These are phyloP conservation scores for Scleromitrula shiraiana DNA, from an alignment of 2,329 filamentous ascomycete species.

Conservation along the genomic window DNA sequence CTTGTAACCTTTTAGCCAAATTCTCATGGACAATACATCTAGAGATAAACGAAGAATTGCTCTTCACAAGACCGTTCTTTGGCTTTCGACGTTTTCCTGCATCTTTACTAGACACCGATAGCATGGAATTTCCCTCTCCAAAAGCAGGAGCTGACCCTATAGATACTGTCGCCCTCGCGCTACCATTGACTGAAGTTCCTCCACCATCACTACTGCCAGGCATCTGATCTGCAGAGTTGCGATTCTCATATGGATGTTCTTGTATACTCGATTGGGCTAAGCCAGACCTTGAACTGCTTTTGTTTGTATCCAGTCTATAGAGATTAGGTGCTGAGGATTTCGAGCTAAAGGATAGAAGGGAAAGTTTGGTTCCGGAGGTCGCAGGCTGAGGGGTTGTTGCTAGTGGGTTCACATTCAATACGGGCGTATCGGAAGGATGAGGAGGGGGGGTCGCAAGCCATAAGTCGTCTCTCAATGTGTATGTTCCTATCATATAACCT, in stretches of 20 bases:
- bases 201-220: slow-evolving; percentile 49
- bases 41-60: slow-evolving; percentile 98
- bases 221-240: slow-evolving; percentile 52
- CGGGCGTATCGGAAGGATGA: slow-evolving; percentile 85
- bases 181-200: slow-evolving; percentile 42
- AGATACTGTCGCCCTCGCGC: slow-evolving; percentile 26
- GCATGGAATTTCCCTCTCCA: slow-evolving; percentile 74
- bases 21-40: slow-evolving; percentile 85
- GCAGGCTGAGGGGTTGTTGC: slow-evolving; percentile 79
- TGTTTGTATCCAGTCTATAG: slow-evolving; percentile 46
- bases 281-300: slow-evolving; percentile 37
- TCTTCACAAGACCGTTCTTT: slow-evolving; percentile 97
- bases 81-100: slow-evolving; percentile 80
- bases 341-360: slow-evolving; percentile 46
- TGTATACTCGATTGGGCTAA: slow-evolving; percentile 43
- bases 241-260: slow-evolving; percentile 53
- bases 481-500: slow-evolving; percentile 55
- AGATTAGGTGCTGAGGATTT: slow-evolving; percentile 38
- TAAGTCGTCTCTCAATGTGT: slow-evolving; percentile 82
- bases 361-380: slow-evolving; percentile 75
- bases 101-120: slow-evolving; percentile 60
- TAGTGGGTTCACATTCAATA: slow-evolving; percentile 83
- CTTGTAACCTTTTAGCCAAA: slow-evolving; percentile 68
- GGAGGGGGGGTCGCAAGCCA: slow-evolving; percentile 89
- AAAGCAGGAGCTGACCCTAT: slow-evolving; percentile 55